Evolutionary conservation across 192 early-diverging fungal genomes (phyloP).

Genomic region (Coemansia reversa): DNA sequence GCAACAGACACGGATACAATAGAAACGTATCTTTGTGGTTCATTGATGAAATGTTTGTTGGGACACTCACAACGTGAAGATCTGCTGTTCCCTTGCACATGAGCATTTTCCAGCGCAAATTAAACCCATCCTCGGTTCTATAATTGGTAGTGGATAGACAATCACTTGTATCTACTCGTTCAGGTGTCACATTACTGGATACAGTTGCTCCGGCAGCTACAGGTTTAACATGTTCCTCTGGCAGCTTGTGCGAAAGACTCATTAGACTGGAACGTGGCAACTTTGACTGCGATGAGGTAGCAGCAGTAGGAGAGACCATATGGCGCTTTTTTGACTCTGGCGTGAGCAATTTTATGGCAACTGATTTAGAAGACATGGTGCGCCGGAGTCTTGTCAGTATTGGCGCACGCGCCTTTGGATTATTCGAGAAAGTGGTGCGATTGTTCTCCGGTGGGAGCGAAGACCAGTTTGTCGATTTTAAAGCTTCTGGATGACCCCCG

Average conservation of each 20-base stretch:
- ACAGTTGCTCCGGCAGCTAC: background rate
- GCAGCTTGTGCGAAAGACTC: slow-evolving; percentile 1
- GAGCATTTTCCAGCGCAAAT: slow-evolving; percentile 44
- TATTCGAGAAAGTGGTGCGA: slow-evolving; percentile 1
- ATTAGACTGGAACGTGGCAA: slow-evolving; percentile 12
- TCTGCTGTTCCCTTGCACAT: slow-evolving; percentile 49
- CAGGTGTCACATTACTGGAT: background rate
- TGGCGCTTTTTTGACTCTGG: slow-evolving; percentile 8
- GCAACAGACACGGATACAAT: slow-evolving; percentile 44
- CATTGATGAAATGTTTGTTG: slow-evolving; percentile 28
- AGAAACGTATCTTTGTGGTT: slow-evolving; percentile 52
- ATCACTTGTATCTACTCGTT: background rate
- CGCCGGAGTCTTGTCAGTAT: slow-evolving; percentile 41
- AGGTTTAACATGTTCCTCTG: background rate
- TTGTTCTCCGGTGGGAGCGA: background rate
- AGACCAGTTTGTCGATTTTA: background rate
- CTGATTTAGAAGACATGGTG: slow-evolving; percentile 29
- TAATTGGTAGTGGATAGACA: background rate
- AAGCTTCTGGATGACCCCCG: background rate
- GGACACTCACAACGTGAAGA: slow-evolving; percentile 47
- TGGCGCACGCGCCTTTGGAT: slow-evolving; percentile 6
- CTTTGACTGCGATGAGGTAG: slow-evolving; percentile 6
- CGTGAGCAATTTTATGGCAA: background rate
- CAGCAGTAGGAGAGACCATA: background rate
- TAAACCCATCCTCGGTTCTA: slow-evolving; percentile 2